Percentiles rank a stretch among this genome's conserved stretches.
phyloP scores from a whole-genome alignment of 768 basidiomycete genomes.

The Kondoa subrosea region DNA sequence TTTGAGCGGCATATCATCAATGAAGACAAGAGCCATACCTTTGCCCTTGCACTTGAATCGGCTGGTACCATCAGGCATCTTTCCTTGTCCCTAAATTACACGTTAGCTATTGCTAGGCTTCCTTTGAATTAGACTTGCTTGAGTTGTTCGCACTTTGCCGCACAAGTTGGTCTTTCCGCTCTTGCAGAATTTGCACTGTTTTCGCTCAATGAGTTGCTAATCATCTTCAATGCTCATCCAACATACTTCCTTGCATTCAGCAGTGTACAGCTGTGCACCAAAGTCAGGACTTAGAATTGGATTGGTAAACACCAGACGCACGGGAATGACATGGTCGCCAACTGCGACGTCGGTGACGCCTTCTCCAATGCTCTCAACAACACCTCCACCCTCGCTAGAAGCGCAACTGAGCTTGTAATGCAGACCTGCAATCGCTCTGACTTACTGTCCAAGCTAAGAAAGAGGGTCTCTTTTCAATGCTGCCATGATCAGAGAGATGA shows the following conservation, averaged over 20 bases:
- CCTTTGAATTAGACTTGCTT: too few relatives aligned
- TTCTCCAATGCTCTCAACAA: conserved; percentile 92
- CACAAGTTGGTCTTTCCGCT: conserved; percentile 88
- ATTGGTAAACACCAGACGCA: conserved; percentile 35
- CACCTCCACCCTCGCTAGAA: conserved; percentile 49
- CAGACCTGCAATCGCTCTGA: conserved; percentile 39
- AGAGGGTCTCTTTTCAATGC: conserved; percentile 12
- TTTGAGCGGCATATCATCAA: too few relatives aligned
- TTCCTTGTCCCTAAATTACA: conserved; percentile 78
- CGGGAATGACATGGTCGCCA: conserved; percentile 92
- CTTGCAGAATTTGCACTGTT: conserved; percentile 85
- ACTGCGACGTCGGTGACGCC: conserved; percentile 66
- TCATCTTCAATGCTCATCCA: background rate
- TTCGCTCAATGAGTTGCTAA: background rate
- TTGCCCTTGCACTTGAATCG: conserved; percentile 84
- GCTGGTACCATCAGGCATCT: conserved; percentile 77
- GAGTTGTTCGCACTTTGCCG: conserved; percentile 51
- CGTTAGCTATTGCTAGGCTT: too few relatives aligned
- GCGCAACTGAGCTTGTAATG: conserved; percentile 41
- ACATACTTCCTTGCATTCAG: conserved; percentile 57
- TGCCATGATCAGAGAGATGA: background rate
- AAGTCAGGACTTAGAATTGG: background rate
- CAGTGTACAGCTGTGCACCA: conserved; percentile 26
- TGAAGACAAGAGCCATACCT: too few relatives aligned
- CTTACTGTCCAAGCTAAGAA: conserved; percentile 1